phyloP scores from a whole-genome alignment of 2,329 filamentous ascomycete genomes.

The Claviceps cyperi region DNA sequence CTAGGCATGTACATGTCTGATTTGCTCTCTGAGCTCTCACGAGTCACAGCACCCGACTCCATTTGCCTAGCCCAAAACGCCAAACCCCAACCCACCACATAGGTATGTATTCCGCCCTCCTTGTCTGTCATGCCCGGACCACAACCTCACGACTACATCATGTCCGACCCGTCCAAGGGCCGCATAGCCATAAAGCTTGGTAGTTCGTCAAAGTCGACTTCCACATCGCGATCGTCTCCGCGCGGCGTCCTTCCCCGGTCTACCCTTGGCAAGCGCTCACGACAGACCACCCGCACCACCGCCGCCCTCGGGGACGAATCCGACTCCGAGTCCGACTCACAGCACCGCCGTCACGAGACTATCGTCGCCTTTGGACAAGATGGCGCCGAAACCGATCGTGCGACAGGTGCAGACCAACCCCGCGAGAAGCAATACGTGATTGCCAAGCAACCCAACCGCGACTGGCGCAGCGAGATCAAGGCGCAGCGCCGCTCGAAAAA shows the following conservation, averaged over 20 bases:
- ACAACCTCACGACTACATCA: slow-evolving; percentile 8
- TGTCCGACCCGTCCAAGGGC: slow-evolving; percentile 25
- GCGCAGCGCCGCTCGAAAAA: slow-evolving; percentile 36
- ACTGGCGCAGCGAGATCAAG: slow-evolving; percentile 44
- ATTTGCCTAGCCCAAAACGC: too few relatives aligned
- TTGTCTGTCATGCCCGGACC: too few relatives aligned
- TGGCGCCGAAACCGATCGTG: slow-evolving; percentile 25
- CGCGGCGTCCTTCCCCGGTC: slow-evolving; percentile 24
- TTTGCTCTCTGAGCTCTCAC: too few relatives aligned
- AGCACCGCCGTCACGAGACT: slow-evolving; percentile 23
- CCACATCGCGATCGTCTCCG: background rate
- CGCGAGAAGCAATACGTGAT: slow-evolving; percentile 38
- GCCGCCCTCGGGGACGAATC: slow-evolving; percentile 23
- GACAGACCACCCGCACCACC: slow-evolving; percentile 18
- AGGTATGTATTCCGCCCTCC: too few relatives aligned
- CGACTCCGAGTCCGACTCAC: slow-evolving; percentile 27
- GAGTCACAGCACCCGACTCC: too few relatives aligned
- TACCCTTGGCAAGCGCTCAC: slow-evolving; percentile 33
- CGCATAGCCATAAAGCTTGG: slow-evolving; percentile 38
- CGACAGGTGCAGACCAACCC: slow-evolving; percentile 14
- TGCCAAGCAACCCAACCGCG: slow-evolving; percentile 39
- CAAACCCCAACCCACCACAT: too few relatives aligned
- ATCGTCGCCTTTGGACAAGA: slow-evolving; percentile 38
- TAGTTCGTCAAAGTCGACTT: slow-evolving; percentile 10
- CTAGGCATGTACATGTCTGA: too few relatives aligned